Evolutionary conservation across 2,329 filamentous ascomycete genomes (phyloP), one percentile per base, ranked within the genome.

Genomic region (Elsinoe perseae): DNA sequence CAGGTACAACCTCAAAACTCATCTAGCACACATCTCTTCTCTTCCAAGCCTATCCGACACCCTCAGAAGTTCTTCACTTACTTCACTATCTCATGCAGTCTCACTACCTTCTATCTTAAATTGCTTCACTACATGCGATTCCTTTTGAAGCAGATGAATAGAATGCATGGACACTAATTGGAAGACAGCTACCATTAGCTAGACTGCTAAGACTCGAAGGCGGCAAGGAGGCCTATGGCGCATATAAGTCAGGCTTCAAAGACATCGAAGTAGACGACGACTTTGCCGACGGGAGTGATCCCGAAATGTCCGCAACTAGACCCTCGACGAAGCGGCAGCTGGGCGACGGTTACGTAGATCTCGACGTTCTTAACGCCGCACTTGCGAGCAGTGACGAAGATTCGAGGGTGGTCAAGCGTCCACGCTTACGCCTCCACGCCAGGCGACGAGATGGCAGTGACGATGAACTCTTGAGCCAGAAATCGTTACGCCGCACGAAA

Each of bases 161-260:
- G 6, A 30, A 30, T 30, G 6, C 5, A 6, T 30, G 10, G 10
- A 30, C 28, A 10, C 28, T 30, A 30, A 30, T 32, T 6, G 14
- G 4, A 14, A 20, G n/a, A 4, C 18, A 54, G 52, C 34, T 54
- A 6, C 36, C 52, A 5, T 16, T 54, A 7, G 16, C 34, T 18
- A 7, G 18, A 27, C 14, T 81, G 2, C 61, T 77, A 10, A 59
- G 66, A 2, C 68, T 76, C 25, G 65, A 72, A 8, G 76, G 78
- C 64, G 78, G 79, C 16, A 63, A 68, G 46, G 68, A 70, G 58
- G 75, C 76, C 16, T 66, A 80, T 55, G 36, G 43, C 43, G 59
- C 46, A 30, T 58, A 44, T 14, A 56, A 42, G 25, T 55, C 56
- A 46, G 55, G 34, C 14, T 42, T 54, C 27, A 32, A 28, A 8